Evolutionary conservation across 768 basidiomycete species (phyloP).

Genomic region (Russula abietina): DNA sequence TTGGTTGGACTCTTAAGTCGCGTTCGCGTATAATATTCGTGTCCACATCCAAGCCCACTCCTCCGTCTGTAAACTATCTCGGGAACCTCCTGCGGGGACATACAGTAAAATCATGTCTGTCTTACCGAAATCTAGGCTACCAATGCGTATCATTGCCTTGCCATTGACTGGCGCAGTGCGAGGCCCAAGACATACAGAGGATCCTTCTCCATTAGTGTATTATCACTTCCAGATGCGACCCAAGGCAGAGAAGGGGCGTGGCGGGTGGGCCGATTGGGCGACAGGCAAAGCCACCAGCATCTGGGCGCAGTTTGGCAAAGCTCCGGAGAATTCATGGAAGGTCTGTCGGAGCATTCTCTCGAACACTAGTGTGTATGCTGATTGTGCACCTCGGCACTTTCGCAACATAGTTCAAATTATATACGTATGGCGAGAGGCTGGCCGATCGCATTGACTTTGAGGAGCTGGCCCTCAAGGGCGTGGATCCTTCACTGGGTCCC

Average conservation of each 20-base stretch:
- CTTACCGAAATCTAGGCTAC: constrained; percentile 19
- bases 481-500: constrained; percentile 67
- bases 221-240: constrained; percentile 37
- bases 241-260: constrained; percentile 27
- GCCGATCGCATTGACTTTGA: constrained; percentile 74
- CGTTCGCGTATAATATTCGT: background rate
- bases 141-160: constrained; percentile 46
- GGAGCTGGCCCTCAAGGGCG: constrained; percentile 65
- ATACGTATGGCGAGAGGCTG: constrained; percentile 58
- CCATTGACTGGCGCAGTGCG: constrained; percentile 34
- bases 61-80: background rate
- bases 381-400: background rate
- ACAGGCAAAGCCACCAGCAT: constrained; percentile 46
- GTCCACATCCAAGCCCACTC: background rate
- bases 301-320: constrained; percentile 68
- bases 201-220: constrained; percentile 34
- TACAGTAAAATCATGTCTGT: constrained; percentile 21
- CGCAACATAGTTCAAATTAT: constrained; percentile 48
- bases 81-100: too few species aligned
- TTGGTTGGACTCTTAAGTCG: too few species aligned
- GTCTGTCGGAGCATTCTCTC: constrained; percentile 34
- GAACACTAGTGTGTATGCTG: background rate
- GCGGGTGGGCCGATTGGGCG: constrained; percentile 44
- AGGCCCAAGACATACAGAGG: constrained; percentile 2
- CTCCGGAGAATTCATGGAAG: constrained; percentile 63